These are phyloP conservation scores for Russula brevipes DNA, from an alignment of 768 basidiomycete genomes.

Conservation along the genomic window DNA sequence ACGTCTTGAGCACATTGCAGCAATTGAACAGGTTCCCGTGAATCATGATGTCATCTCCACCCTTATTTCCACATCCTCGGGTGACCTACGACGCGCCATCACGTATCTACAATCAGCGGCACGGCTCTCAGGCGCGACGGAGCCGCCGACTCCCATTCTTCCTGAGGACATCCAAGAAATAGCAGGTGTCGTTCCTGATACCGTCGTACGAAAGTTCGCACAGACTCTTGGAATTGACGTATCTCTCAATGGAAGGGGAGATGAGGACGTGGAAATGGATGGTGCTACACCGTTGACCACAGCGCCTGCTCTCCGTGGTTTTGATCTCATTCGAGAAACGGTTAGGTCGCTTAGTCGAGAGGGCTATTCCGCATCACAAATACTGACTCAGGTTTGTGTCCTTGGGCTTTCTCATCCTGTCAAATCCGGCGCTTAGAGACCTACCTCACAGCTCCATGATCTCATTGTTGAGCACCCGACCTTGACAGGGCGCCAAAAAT, in stretches of 20 bases:
- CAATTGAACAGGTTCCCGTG: constrained; percentile 62
- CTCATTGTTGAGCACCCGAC: constrained; percentile 78
- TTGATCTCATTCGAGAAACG: constrained; percentile 58
- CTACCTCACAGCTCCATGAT: constrained; percentile 72
- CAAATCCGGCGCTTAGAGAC: constrained; percentile 26
- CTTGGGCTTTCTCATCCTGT: constrained; percentile 20
- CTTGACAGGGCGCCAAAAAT: constrained; percentile 75
- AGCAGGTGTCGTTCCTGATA: constrained; percentile 86
- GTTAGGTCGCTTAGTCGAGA: constrained; percentile 77
- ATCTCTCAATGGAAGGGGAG: constrained; percentile 32
- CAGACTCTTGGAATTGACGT: constrained; percentile 67
- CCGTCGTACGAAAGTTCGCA: constrained; percentile 65
- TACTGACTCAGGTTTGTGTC: constrained; percentile 72
- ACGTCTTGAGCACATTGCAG: constrained; percentile 76
- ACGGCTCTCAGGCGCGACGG: constrained; percentile 71
- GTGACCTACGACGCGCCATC: constrained; percentile 94
- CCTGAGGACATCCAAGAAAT: constrained; percentile 88
- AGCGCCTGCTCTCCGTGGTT: constrained; percentile 38
- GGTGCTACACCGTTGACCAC: constrained; percentile 22
- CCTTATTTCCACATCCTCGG: constrained; percentile 75
- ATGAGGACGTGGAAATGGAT: constrained; percentile 47
- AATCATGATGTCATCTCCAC: constrained; percentile 56
- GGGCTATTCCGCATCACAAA: constrained; percentile 89
- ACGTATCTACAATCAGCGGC: constrained; percentile 97
- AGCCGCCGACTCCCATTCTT: constrained; percentile 69